A percentile compares a stretch with the other conserved stretches of the same genome.
Conservation (phyloP, 148 eudicot species). For the Heliamphora exappendiculata region DNA sequence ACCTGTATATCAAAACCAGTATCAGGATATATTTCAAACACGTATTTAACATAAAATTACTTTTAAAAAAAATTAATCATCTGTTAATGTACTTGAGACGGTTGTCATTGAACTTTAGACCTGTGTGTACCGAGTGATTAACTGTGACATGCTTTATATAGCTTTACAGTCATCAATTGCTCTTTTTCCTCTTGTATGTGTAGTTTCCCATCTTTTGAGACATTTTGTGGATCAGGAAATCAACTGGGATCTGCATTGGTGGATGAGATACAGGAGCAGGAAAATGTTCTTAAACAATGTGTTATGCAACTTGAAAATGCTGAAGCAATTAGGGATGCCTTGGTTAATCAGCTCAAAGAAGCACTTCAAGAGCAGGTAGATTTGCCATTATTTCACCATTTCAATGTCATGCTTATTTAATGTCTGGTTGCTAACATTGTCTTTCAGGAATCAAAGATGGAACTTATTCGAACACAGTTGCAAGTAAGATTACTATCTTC, state of each 20-base stretch:
- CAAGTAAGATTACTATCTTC: conserved; percentile 39
- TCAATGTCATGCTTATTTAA: background rate
- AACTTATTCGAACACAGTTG: conserved; percentile 44
- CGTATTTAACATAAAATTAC: too few relatives aligned
- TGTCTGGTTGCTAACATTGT: background rate
- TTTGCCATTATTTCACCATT: conserved; percentile 1
- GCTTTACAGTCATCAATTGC: background rate
- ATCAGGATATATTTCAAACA: too few relatives aligned
- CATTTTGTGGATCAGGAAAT: conserved; percentile 39
- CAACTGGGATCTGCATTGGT: conserved; percentile 37
- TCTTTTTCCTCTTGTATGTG: background rate
- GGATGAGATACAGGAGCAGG: conserved; percentile 73
- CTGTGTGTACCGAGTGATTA: background rate
- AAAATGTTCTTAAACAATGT: conserved; percentile 51
- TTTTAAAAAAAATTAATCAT: background rate
- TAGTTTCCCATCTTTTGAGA: background rate
- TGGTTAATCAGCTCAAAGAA: conserved; percentile 69
- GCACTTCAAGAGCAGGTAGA: conserved; percentile 83
- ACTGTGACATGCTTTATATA: background rate
- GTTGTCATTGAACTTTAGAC: background rate
- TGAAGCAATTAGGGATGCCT: conserved; percentile 50
- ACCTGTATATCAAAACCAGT: too few relatives aligned
- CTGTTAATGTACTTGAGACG: background rate
- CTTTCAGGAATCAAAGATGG: conserved; percentile 71
- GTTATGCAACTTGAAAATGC: conserved; percentile 64